Conservation (phyloP, 73 alveolate genomes). For the Tetrahymena thermophila region DNA sequence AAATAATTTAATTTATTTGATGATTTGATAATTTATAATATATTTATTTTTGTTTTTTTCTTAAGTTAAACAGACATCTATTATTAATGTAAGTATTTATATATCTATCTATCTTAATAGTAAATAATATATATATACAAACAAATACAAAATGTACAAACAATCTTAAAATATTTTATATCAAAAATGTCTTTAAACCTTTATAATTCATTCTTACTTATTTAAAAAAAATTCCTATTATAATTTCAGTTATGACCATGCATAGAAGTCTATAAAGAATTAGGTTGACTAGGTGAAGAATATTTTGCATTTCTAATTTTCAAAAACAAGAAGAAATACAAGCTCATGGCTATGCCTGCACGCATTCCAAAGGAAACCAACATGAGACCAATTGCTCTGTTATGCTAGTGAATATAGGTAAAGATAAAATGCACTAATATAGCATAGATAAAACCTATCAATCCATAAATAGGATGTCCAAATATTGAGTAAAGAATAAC, state of each 20-base stretch:
- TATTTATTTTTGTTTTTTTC: no score
- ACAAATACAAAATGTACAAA: no score
- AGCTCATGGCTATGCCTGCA: not conserved
- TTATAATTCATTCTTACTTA: no score
- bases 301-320: not conserved
- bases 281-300: not conserved
- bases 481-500: not conserved
- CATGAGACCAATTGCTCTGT: not conserved
- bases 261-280: not conserved
- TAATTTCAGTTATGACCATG: not conserved
- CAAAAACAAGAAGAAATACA: not conserved
- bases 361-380: not conserved
- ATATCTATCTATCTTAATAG: no score
- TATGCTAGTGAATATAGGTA: not conserved
- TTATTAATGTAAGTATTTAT: no score
- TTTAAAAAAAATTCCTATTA: not conserved
- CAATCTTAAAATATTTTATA: no score
- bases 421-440: not conserved
- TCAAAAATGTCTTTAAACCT: no score
- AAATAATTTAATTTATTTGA: no score
- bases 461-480: not conserved
- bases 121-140: no score
- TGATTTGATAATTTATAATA: no score
- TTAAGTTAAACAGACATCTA: no score
- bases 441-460: not conserved